Conservation (phyloP, 164 flowering plant species). For the Nelumbo lutea region DNA sequence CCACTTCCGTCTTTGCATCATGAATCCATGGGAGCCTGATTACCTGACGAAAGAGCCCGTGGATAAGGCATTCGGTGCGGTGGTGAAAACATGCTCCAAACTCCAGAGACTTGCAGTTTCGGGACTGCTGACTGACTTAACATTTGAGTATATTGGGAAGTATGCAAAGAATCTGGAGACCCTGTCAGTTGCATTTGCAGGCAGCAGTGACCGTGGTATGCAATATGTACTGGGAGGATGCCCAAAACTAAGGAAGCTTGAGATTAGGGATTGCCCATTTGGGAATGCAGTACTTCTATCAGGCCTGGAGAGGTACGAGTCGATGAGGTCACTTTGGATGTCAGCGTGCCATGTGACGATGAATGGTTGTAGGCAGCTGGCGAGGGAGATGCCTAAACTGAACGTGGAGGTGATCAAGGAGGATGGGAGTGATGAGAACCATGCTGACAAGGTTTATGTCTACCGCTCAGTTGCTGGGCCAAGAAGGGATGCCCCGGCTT, state of each 20-base stretch:
- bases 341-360: constrained; percentile 69
- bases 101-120: constrained; percentile 74
- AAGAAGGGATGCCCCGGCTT: constrained; percentile 64
- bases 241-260: constrained; percentile 64
- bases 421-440: constrained; percentile 43
- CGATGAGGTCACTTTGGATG: constrained; percentile 92
- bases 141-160: constrained; percentile 69
- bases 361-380: constrained; percentile 52
- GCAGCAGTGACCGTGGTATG: constrained; percentile 63
- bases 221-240: constrained; percentile 67
- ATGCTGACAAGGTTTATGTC: constrained; percentile 65
- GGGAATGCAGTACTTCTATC: constrained; percentile 69
- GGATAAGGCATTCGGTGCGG: constrained; percentile 82
- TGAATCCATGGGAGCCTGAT: constrained; percentile 67
- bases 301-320: constrained; percentile 56
- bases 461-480: constrained; percentile 83
- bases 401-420: constrained; percentile 85
- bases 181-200: constrained; percentile 87
- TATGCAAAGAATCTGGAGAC: constrained; percentile 68
- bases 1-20: constrained; percentile 76
- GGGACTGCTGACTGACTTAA: constrained; percentile 63
- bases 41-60: constrained; percentile 58
- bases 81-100: constrained; percentile 58
- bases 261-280: constrained; percentile 83
- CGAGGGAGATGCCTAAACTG: constrained; percentile 60